phyloP scores from a whole-genome alignment of 352 stramenopile species.

The Phytophthora pisi region DNA sequence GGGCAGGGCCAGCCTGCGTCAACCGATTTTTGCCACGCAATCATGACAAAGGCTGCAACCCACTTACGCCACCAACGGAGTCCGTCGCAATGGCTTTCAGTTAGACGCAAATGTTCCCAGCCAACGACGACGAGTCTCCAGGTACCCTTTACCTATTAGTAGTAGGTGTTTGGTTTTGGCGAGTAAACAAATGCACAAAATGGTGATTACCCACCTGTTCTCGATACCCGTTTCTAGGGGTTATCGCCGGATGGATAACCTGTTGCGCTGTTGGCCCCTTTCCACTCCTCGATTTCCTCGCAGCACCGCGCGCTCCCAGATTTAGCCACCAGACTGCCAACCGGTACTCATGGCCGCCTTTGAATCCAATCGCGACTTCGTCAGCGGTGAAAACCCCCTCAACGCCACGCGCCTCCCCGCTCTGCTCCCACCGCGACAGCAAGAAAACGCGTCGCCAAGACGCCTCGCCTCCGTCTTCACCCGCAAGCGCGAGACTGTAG shows the following conservation, averaged over 20 bases:
- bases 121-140: no score
- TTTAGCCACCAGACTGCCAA: background rate
- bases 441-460: background rate
- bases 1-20: no score
- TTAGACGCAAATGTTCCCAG: no score
- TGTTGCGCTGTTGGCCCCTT: constrained; percentile 2
- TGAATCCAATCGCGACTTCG: background rate
- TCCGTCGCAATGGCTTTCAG: no score
- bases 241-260: constrained; percentile 3
- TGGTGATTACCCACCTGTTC: no score
- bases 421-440: constrained; percentile 10
- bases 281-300: constrained; percentile 10
- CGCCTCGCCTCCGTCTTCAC: constrained; percentile 9
- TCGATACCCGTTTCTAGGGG: no score
- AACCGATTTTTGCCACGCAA: no score
- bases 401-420: background rate
- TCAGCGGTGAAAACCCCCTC: background rate
- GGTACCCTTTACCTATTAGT: no score
- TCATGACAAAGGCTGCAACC: no score
- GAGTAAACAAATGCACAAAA: no score
- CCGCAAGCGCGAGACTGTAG: background rate
- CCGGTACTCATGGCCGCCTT: background rate
- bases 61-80: no score
- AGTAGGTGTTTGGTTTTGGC: no score
- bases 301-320: background rate